Evolutionary conservation across 495 filamentous ascomycete species (phyloP).

Genomic region (Terfezia claveryi): DNA sequence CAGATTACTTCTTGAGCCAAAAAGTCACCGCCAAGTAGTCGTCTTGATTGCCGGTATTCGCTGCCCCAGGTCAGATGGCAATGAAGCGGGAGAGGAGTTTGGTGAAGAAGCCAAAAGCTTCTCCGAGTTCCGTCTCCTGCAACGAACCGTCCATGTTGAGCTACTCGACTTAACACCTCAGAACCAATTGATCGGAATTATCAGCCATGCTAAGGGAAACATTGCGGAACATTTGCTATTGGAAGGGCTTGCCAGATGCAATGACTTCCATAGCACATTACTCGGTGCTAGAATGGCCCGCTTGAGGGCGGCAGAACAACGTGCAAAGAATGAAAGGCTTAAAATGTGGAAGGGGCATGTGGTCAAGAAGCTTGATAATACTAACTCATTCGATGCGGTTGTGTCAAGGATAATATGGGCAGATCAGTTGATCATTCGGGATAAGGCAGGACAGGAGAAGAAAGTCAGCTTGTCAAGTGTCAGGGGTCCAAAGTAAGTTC

Average conservation of each 20-base stretch:
- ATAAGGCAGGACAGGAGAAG: conserved; percentile 65
- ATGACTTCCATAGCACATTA: conserved; percentile 79
- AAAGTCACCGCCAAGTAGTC: conserved; percentile 60
- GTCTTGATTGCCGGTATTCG: conserved; percentile 77
- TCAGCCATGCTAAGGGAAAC: conserved; percentile 74
- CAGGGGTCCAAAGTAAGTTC: conserved; percentile 50
- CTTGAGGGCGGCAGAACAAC: conserved; percentile 69
- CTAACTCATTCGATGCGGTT: conserved; percentile 47
- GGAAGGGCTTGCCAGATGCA: conserved; percentile 73
- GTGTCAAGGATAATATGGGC: conserved; percentile 71
- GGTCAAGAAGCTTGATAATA: conserved; percentile 31
- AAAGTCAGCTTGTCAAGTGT: conserved; percentile 81
- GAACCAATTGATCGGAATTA: conserved; percentile 53
- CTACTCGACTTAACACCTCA: conserved; percentile 73
- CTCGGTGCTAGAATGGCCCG: conserved; percentile 67
- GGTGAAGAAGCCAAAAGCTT: conserved; percentile 70
- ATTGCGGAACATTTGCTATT: conserved; percentile 75
- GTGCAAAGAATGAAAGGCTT: conserved; percentile 48
- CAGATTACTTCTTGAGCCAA: conserved; percentile 52
- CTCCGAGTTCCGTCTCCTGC: conserved; percentile 62
- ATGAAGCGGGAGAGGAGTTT: conserved; percentile 62
- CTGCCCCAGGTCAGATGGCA: conserved; percentile 62
- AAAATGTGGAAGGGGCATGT: conserved; percentile 63
- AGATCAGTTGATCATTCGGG: conserved; percentile 60
- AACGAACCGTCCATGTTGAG: conserved; percentile 60